phyloP scores from a whole-genome alignment of 441 rosid genomes.

The Bruguiera hainesii region DNA sequence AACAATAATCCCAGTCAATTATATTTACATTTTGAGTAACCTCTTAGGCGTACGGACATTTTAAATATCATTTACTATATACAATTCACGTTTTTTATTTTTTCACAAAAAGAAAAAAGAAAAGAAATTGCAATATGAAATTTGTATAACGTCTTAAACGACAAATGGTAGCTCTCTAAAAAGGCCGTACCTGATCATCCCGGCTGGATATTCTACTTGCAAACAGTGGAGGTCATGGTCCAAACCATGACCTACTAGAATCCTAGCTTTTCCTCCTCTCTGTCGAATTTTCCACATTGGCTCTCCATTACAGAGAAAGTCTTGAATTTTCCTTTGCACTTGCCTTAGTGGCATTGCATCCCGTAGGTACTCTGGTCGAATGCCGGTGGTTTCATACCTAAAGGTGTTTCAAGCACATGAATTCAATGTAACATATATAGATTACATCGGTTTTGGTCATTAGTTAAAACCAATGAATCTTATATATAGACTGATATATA shows the following conservation, averaged over 20 bases:
- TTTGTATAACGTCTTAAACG: too few relatives aligned
- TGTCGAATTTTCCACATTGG: slow-evolving; percentile 90
- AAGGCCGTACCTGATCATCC: slow-evolving; percentile 61
- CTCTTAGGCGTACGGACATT: background rate
- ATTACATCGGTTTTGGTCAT: too few relatives aligned
- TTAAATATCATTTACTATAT: background rate
- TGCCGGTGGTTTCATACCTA: slow-evolving; percentile 80
- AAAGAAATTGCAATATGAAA: too few relatives aligned
- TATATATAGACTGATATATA: background rate
- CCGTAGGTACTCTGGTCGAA: slow-evolving; percentile 62
- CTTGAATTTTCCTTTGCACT: slow-evolving; percentile 76
- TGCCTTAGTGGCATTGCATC: slow-evolving; percentile 70
- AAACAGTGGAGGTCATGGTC: slow-evolving; percentile 72
- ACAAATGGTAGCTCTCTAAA: too few relatives aligned
- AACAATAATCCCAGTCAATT: background rate
- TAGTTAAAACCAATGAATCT: background rate
- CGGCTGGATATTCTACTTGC: slow-evolving; percentile 72
- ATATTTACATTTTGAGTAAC: background rate
- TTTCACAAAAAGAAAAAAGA: too few relatives aligned
- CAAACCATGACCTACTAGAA: slow-evolving; percentile 87
- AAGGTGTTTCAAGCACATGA: background rate
- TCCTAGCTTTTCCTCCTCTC: slow-evolving; percentile 69
- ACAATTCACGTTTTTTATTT: too few relatives aligned
- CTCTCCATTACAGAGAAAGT: slow-evolving; percentile 81
- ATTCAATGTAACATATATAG: background rate